A percentile compares a stretch with the other conserved stretches of the same genome.
Evolutionary conservation across 805 yeast genomes (phyloP).

Genomic region (Yamadazyma takamatsuzukensis): DNA sequence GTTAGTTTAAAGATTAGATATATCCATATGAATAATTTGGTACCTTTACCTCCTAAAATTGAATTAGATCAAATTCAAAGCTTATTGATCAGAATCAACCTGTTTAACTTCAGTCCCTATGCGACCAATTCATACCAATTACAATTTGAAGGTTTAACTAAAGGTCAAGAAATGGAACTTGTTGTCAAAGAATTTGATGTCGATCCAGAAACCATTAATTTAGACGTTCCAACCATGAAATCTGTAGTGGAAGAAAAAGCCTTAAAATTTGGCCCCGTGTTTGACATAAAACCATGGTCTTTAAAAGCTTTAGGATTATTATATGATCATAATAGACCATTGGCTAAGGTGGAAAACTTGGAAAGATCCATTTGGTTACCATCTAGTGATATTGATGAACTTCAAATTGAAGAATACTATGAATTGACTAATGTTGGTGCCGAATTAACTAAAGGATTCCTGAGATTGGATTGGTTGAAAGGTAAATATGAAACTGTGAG

Average conservation of each 20-base stretch:
- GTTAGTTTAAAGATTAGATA: conserved; percentile 47
- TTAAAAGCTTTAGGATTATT: conserved; percentile 49
- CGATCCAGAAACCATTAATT: neutral
- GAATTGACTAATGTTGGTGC: conserved; percentile 79
- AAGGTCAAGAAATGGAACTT: conserved; percentile 45
- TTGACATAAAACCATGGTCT: conserved; percentile 43
- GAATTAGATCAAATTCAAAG: conserved; percentile 59
- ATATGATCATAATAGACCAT: conserved; percentile 64
- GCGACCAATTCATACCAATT: conserved; percentile 46
- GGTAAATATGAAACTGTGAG: conserved; percentile 46
- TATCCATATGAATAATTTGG: conserved; percentile 44
- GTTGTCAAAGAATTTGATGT: conserved; percentile 9
- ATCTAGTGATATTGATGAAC: conserved; percentile 67
- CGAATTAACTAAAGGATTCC: conserved; percentile 62
- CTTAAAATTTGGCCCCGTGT: conserved; percentile 53
- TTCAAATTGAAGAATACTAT: conserved; percentile 78
- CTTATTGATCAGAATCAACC: conserved; percentile 50
- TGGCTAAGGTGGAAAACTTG: conserved; percentile 56
- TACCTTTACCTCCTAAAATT: conserved; percentile 64
- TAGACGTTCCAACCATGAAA: conserved; percentile 23
- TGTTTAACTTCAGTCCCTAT: conserved; percentile 62
- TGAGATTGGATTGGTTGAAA: conserved; percentile 73
- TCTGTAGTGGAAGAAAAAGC: conserved; percentile 38
- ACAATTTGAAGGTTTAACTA: conserved; percentile 40
- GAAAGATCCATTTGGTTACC: conserved; percentile 85